Evolutionary conservation across 2,329 filamentous ascomycete genomes (phyloP).

Genomic region (Trichoderma sp.): DNA sequence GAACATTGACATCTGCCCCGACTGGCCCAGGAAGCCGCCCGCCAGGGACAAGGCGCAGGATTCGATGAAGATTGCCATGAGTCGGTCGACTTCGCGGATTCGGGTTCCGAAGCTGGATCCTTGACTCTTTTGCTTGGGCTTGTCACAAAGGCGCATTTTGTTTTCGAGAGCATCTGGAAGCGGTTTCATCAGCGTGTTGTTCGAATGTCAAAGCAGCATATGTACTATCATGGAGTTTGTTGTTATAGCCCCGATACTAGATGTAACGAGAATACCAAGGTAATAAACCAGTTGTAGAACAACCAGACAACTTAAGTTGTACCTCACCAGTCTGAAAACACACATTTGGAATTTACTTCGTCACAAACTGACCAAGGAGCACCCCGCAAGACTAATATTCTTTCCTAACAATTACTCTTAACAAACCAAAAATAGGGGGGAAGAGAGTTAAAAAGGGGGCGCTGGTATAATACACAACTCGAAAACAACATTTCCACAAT

Average conservation of each 20-base stretch:
- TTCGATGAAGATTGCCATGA: constrained; percentile 36
- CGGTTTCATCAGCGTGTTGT: too few relatives aligned
- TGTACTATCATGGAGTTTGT: too few relatives aligned
- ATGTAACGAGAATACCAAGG: too few relatives aligned
- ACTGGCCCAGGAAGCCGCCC: constrained; percentile 80
- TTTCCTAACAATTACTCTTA: constrained; percentile 9
- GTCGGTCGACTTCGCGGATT: constrained; percentile 42
- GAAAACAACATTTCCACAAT: background rate
- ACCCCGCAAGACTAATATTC: background rate
- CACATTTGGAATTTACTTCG: background rate
- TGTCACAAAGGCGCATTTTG: background rate
- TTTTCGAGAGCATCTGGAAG: background rate
- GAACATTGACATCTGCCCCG: constrained; percentile 83
- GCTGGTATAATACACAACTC: constrained; percentile 22
- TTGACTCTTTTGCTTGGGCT: background rate
- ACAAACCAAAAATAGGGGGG: background rate
- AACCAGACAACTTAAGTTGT: too few relatives aligned
- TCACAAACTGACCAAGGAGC: too few relatives aligned
- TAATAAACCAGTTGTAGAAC: too few relatives aligned
- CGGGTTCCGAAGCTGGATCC: constrained; percentile 36
- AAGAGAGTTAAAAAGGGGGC: background rate
- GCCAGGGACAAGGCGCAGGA: constrained; percentile 37
- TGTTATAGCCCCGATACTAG: too few relatives aligned
- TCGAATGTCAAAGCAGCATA: too few relatives aligned
- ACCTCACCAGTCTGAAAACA: too few relatives aligned